Percentiles rank a stretch among this genome's conserved stretches.
Evolutionary conservation across 2,329 filamentous ascomycete species (phyloP).

Genomic region (Xylaria polymorpha): DNA sequence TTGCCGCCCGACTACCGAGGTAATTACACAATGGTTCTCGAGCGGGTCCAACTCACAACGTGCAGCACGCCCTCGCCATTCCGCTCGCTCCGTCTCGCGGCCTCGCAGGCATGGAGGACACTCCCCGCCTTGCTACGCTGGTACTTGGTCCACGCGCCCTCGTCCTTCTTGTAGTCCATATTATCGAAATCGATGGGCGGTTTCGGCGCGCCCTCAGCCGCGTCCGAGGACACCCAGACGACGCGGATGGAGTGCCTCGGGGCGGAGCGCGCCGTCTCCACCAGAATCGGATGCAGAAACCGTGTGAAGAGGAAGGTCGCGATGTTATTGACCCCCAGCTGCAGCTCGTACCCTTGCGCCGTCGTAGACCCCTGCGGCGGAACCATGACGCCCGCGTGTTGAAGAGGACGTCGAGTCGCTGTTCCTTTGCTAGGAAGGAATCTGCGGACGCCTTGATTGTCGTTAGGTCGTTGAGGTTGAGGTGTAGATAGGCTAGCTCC

Average conservation of each 20-base stretch:
- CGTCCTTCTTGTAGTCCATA: slow-evolving; percentile 38
- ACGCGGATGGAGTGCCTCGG: slow-evolving; percentile 40
- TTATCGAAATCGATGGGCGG: slow-evolving; percentile 40
- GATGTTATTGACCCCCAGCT: slow-evolving; percentile 47
- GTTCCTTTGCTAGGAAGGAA: slow-evolving; percentile 52
- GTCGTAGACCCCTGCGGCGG: slow-evolving; percentile 24
- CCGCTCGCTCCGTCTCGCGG: slow-evolving; percentile 17
- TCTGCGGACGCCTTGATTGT: slow-evolving; percentile 54
- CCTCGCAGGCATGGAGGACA: slow-evolving; percentile 22
- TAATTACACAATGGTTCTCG: too few species aligned
- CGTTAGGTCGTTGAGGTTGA: slow-evolving; percentile 55
- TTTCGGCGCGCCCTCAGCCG: slow-evolving; percentile 36
- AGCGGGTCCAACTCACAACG: slow-evolving; percentile 11
- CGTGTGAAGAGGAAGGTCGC: slow-evolving; percentile 47
- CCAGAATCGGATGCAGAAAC: slow-evolving; percentile 41
- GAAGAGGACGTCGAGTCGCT: slow-evolving; percentile 54
- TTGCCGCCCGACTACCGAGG: too few species aligned
- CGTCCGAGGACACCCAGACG: slow-evolving; percentile 46
- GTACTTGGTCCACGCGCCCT: slow-evolving; percentile 27
- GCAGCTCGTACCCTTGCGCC: slow-evolving; percentile 49
- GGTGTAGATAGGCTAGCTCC: slow-evolving; percentile 51
- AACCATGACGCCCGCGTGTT: slow-evolving; percentile 53
- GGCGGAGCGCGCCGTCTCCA: slow-evolving; percentile 33
- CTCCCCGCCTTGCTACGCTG: slow-evolving; percentile 21
- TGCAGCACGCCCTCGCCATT: slow-evolving; percentile 16